These are phyloP conservation scores for Pyrenophora tritici-repentis DNA, from an alignment of 2,329 filamentous ascomycete species.

Conservation along the genomic window DNA sequence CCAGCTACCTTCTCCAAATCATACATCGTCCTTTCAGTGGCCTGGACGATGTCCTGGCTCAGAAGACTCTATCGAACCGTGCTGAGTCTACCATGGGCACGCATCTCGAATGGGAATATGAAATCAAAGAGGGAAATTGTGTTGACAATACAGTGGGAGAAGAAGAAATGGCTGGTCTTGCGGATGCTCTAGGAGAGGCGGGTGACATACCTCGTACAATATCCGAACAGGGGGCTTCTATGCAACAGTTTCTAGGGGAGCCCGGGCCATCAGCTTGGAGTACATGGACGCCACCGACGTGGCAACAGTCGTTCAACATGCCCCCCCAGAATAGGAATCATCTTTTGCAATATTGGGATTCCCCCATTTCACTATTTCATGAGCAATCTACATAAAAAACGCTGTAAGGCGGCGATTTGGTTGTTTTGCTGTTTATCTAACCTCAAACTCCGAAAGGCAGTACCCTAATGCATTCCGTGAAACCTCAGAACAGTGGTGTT, in stretches of 20 bases:
- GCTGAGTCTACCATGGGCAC: conserved; percentile 7
- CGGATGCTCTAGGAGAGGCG: background rate
- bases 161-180: background rate
- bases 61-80: conserved; percentile 8
- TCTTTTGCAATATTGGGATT: too few species aligned
- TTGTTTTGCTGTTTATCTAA: too few species aligned
- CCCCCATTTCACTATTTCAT: too few species aligned
- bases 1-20: conserved; percentile 16
- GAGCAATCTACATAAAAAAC: too few species aligned
- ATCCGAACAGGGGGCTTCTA: background rate
- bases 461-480: too few species aligned
- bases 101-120: conserved; percentile 15
- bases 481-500: too few species aligned
- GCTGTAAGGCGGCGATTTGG: too few species aligned
- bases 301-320: conserved; percentile 1
- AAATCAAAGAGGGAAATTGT: conserved; percentile 1
- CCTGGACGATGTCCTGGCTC: background rate
- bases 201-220: too few species aligned
- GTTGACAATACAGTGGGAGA: background rate
- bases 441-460: too few species aligned
- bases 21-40: conserved; percentile 20
- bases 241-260: background rate
- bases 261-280: background rate
- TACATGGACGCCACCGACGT: conserved; percentile 7
- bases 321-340: too few species aligned